Percentiles rank a stretch among this genome's conserved stretches.
Conservation (phyloP, 1,284 basidiomycete species). For the Moniliella sp. region DNA sequence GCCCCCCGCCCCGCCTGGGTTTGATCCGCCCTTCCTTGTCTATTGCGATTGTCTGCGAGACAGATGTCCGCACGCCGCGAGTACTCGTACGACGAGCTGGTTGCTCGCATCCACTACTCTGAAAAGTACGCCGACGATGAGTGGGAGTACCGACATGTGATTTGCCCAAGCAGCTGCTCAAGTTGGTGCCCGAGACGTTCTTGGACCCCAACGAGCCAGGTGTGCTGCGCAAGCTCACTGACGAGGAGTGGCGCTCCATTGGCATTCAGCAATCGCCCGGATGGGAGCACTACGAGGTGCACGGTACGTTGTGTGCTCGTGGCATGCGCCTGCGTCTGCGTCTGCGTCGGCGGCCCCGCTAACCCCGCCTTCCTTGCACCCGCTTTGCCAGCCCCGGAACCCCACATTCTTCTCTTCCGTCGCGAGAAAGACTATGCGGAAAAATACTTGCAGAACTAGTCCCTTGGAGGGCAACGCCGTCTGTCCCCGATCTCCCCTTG, state of each 20-base stretch:
- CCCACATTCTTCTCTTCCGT: conserved; percentile 36
- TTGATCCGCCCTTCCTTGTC: too few species aligned
- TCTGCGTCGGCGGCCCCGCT: too few species aligned
- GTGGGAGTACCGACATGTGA: conserved; percentile 43
- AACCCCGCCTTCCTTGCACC: too few species aligned
- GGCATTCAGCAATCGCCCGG: conserved; percentile 85
- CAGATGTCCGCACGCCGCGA: too few species aligned
- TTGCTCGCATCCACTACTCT: conserved; percentile 16
- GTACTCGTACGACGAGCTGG: conserved; percentile 1
- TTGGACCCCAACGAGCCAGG: conserved; percentile 51
- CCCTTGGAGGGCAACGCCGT: too few species aligned
- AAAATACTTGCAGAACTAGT: too few species aligned
- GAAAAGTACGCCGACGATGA: conserved; percentile 38
- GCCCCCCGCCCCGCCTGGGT: too few species aligned
- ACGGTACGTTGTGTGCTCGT: too few species aligned
- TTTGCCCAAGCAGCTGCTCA: conserved; percentile 32
- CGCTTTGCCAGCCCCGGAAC: too few species aligned
- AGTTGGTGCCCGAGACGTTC: conserved; percentile 31
- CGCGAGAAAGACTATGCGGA: conserved; percentile 36
- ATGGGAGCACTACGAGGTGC: conserved; percentile 93
- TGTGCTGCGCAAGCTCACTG: conserved; percentile 57
- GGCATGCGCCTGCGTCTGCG: too few species aligned
- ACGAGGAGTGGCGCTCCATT: conserved; percentile 79
- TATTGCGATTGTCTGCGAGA: too few species aligned
- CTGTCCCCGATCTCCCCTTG: too few species aligned